Evolutionary conservation across 345 rosid species (phyloP).

Genomic region (Acer negundo): DNA sequence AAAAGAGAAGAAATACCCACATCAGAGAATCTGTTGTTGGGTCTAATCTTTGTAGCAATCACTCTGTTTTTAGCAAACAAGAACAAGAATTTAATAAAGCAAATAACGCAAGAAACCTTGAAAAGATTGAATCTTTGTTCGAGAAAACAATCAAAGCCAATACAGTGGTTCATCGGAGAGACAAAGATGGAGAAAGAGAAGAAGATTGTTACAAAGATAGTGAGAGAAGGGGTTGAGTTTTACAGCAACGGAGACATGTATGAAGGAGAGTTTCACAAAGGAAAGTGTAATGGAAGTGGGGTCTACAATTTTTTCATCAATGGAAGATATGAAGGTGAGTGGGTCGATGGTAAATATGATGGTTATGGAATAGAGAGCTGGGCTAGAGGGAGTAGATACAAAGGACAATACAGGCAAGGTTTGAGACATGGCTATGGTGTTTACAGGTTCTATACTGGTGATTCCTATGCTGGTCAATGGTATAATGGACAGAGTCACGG

Average conservation of each 20-base stretch:
- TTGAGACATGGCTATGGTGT: constrained; percentile 80
- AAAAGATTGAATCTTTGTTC: constrained; percentile 42
- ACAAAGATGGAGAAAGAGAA: constrained; percentile 23
- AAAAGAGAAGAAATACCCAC: constrained; percentile 60
- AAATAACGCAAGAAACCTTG: constrained; percentile 45
- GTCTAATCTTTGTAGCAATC: constrained; percentile 72
- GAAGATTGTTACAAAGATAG: constrained; percentile 20
- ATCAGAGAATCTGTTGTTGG: constrained; percentile 79
- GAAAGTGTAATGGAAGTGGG: constrained; percentile 89
- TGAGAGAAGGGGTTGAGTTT: constrained; percentile 79
- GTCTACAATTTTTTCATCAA: constrained; percentile 74
- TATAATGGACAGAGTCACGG: constrained; percentile 96
- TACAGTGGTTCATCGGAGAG: constrained; percentile 89
- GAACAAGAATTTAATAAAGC: constrained; percentile 65
- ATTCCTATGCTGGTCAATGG: constrained; percentile 93
- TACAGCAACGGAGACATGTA: constrained; percentile 89
- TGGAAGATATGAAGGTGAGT: constrained; percentile 93
- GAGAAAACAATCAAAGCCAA: constrained; percentile 49
- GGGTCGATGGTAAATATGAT: constrained; percentile 89
- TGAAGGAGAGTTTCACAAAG: constrained; percentile 89
- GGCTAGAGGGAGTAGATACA: constrained; percentile 90
- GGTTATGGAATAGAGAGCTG: constrained; percentile 94
- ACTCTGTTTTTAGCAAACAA: constrained; percentile 76
- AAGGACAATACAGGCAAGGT: constrained; percentile 85
- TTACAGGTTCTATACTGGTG: constrained; percentile 85